Evolutionary conservation across 192 early-diverging fungal species (phyloP).

Genomic region (Kickxella alabastrina): DNA sequence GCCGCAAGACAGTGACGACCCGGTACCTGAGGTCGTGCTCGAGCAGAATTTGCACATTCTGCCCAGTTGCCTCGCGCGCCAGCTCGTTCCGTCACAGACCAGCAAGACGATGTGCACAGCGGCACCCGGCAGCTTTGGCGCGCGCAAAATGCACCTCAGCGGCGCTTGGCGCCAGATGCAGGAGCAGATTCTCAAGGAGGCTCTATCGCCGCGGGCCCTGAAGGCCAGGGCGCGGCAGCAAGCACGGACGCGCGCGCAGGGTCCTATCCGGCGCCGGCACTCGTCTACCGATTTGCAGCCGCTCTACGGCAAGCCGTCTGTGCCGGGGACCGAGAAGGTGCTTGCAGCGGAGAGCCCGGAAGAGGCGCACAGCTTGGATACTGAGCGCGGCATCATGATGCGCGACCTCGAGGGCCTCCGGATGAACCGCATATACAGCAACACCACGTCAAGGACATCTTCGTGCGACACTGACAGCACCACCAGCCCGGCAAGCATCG

Average conservation of each 20-base stretch:
- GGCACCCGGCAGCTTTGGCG: constrained; percentile 47
- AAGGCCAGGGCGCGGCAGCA: constrained; percentile 68
- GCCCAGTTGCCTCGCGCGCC: constrained; percentile 60
- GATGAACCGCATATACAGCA: constrained; percentile 42
- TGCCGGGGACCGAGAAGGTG: constrained; percentile 7
- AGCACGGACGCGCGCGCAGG: constrained; percentile 36
- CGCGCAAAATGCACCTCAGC: constrained; percentile 48
- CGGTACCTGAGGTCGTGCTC: constrained; percentile 65
- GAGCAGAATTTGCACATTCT: constrained; percentile 92
- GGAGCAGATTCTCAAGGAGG: constrained; percentile 86
- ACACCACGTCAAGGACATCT: constrained; percentile 16
- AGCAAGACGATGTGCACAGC: constrained; percentile 38
- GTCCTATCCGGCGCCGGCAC: constrained; percentile 49
- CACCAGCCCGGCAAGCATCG: constrained; percentile 4
- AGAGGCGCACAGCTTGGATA: background rate
- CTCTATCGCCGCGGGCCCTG: constrained; percentile 81
- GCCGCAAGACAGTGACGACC: constrained; percentile 26
- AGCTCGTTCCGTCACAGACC: constrained; percentile 18
- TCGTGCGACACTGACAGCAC: constrained; percentile 15
- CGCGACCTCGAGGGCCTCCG: constrained; percentile 30
- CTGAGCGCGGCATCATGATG: constrained; percentile 10
- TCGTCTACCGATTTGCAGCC: constrained; percentile 55
- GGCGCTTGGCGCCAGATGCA: constrained; percentile 71
- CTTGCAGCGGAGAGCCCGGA: constrained; percentile 5
- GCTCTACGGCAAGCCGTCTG: constrained; percentile 11